Conservation (phyloP, 2,329 filamentous ascomycete species). For the Talaromyces verruculosus region DNA sequence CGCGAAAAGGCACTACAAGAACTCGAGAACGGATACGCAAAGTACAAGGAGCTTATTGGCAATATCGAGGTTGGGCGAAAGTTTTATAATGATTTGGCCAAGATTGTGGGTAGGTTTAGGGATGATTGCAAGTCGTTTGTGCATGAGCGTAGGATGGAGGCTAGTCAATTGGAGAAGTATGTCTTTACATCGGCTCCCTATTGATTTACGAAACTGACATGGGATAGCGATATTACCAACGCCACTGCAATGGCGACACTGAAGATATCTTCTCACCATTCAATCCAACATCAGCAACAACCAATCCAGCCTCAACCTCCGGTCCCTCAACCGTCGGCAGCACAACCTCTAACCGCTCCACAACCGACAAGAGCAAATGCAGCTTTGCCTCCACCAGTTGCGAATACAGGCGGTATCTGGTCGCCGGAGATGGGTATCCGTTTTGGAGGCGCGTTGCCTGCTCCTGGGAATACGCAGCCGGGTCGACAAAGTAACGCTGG, state of each 20-base stretch:
- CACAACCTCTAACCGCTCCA: slow-evolving; percentile 47
- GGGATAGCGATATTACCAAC: slow-evolving; percentile 55
- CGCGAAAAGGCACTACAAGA: slow-evolving; percentile 83
- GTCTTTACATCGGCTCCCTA: slow-evolving; percentile 2
- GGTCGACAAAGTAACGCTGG: slow-evolving; percentile 5
- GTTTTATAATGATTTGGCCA: slow-evolving; percentile 94
- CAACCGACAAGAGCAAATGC: slow-evolving; percentile 45
- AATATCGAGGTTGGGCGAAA: slow-evolving; percentile 89
- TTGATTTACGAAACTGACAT: not conserved
- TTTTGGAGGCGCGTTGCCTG: slow-evolving; percentile 53
- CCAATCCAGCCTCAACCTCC: slow-evolving; percentile 45
- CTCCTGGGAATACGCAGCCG: slow-evolving; percentile 20
- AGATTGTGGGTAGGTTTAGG: slow-evolving; percentile 80
- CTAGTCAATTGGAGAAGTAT: slow-evolving; percentile 74
- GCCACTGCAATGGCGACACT: slow-evolving; percentile 57
- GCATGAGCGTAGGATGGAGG: slow-evolving; percentile 76
- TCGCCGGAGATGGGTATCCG: slow-evolving; percentile 77
- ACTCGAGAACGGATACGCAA: slow-evolving; percentile 87
- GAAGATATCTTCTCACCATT: slow-evolving; percentile 45
- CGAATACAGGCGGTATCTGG: slow-evolving; percentile 63
- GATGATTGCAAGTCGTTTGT: slow-evolving; percentile 79
- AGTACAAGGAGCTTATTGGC: slow-evolving; percentile 92
- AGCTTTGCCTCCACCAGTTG: slow-evolving; percentile 54
- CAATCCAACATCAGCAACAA: slow-evolving; percentile 39
- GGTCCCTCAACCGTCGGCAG: slow-evolving; percentile 33